Percentiles rank a stretch among this genome's conserved stretches.
These are phyloP conservation scores for Fraxinus paxiana DNA, from an alignment of 305 asterid genomes.

Conservation along the genomic window DNA sequence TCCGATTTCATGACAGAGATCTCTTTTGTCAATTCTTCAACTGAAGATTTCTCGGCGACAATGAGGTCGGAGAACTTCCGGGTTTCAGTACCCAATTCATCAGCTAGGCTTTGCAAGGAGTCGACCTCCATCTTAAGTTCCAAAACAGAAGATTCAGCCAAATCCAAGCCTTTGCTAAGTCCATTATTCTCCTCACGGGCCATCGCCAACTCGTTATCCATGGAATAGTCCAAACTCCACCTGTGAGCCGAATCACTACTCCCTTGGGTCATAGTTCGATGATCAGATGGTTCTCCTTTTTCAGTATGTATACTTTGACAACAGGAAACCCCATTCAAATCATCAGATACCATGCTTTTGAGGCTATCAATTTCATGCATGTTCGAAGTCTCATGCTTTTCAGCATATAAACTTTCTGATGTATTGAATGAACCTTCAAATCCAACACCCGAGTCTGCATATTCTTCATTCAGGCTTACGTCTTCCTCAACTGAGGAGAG, in stretches of 20 bases:
- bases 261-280: constrained; percentile 40
- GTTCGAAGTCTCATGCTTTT: constrained; percentile 53
- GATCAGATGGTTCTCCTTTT: constrained; percentile 53
- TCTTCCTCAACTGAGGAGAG: constrained; percentile 72
- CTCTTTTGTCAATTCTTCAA: constrained; percentile 61
- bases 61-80: constrained; percentile 51
- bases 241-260: constrained; percentile 47
- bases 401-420: constrained; percentile 77
- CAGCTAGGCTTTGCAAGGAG: constrained; percentile 71
- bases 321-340: constrained; percentile 35
- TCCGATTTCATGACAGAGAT: constrained; percentile 64
- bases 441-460: constrained; percentile 57
- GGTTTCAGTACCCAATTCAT: constrained; percentile 66
- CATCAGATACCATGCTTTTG: constrained; percentile 41
- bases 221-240: constrained; percentile 57
- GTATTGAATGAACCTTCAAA: constrained; percentile 81
- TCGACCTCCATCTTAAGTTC: constrained; percentile 75
- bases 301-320: constrained; percentile 41
- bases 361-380: constrained; percentile 33
- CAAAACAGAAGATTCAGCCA: constrained; percentile 69
- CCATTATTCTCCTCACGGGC: constrained; percentile 68
- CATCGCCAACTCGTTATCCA: constrained; percentile 56
- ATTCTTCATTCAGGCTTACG: constrained; percentile 51
- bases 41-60: constrained; percentile 59
- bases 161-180: constrained; percentile 70